Conservation (phyloP, 305 asterid species). For the Striga hermonthica region DNA sequence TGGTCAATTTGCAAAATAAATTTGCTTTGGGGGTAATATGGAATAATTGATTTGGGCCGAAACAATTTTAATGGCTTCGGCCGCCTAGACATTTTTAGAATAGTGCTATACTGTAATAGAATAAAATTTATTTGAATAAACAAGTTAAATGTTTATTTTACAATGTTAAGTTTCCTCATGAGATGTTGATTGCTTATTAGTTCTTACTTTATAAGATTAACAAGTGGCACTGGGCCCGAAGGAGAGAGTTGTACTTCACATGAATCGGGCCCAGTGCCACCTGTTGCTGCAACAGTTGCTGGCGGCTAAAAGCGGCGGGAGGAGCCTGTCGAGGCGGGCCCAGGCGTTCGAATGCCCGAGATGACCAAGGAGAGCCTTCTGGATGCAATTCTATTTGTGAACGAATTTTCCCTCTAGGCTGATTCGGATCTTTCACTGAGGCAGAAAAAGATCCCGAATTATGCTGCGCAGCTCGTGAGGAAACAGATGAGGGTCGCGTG, state of each 20-base stretch:
- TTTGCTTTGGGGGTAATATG: no score
- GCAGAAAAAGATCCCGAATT: conserved; percentile 43
- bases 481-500: conserved; percentile 76
- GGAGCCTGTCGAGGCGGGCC: conserved; percentile 76
- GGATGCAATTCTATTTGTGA: conserved; percentile 67
- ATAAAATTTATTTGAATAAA: no score
- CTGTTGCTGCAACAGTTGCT: conserved; percentile 46
- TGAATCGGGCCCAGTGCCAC: conserved; percentile 65
- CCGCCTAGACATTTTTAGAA: no score
- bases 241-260: conserved; percentile 55
- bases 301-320: conserved; percentile 63
- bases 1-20: no score
- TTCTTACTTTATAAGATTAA: no score
- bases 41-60: no score
- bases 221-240: no score
- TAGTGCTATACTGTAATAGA: no score
- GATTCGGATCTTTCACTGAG: conserved; percentile 26
- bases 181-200: no score
- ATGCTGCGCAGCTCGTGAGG: conserved; percentile 63
- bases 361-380: conserved; percentile 80
- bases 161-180: no score
- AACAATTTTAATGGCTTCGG: no score
- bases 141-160: no score
- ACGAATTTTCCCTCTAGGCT: conserved; percentile 31
- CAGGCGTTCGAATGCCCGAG: conserved; percentile 82